phyloP scores from a whole-genome alignment of 1,284 basidiomycete species.

The Agroathelia rolfsii region DNA sequence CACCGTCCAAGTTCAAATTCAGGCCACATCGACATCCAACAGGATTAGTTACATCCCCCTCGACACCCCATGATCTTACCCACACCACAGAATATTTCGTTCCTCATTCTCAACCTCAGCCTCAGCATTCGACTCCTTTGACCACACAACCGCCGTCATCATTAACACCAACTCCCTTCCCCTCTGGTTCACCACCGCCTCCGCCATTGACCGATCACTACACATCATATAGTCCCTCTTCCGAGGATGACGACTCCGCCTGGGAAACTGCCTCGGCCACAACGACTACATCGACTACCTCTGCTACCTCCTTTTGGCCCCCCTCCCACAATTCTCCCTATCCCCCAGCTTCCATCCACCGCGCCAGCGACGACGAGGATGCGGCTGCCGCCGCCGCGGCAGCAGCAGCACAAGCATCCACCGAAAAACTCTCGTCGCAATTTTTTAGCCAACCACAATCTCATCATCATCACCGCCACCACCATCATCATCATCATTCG shows the following conservation, averaged over 20 bases:
- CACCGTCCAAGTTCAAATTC: too few relatives aligned
- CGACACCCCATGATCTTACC: conserved; percentile 27
- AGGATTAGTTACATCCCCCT: conserved; percentile 16
- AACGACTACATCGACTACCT: conserved; percentile 48
- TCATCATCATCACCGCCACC: too few relatives aligned
- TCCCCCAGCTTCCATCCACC: conserved; percentile 16
- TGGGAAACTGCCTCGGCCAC: conserved; percentile 63
- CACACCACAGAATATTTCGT: conserved; percentile 32
- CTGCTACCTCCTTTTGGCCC: conserved; percentile 30
- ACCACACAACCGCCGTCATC: conserved; percentile 21
- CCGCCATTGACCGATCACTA: conserved; percentile 8
- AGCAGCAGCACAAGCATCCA: too few relatives aligned
- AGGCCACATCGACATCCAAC: too few relatives aligned
- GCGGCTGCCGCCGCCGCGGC: too few relatives aligned
- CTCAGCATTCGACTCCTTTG: conserved; percentile 29
- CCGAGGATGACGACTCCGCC: conserved; percentile 65
- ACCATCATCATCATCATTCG: conserved; percentile 4
- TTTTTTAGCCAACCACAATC: too few relatives aligned
- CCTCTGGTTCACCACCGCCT: conserved; percentile 8
- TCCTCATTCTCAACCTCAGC: conserved; percentile 43
- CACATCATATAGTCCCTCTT: conserved; percentile 45
- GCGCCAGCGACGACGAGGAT: conserved; percentile 8
- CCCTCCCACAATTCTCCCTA: conserved; percentile 22
- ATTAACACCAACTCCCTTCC: conserved; percentile 12
- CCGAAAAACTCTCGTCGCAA: too few relatives aligned